phyloP scores from a whole-genome alignment of 192 early-diverging fungal genomes.

The Lunasporangiospora selenospora region DNA sequence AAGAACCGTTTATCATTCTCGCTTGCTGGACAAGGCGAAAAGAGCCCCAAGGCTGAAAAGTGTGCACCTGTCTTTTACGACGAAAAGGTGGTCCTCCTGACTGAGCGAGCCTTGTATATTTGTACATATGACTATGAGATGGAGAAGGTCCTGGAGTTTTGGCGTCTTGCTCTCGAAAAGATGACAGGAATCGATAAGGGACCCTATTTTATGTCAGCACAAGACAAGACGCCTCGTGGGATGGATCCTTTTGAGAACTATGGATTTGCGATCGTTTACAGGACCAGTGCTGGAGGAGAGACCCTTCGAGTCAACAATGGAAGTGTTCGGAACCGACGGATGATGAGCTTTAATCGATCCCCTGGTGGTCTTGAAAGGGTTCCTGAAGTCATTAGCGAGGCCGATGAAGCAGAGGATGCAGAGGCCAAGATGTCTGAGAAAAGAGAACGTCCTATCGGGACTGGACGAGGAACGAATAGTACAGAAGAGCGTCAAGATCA shows the following conservation, averaged over 20 bases:
- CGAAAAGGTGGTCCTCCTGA: constrained; percentile 73
- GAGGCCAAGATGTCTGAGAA: neutral
- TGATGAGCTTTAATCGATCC: constrained; percentile 11
- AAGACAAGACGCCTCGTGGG: constrained; percentile 5
- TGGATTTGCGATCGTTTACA: constrained; percentile 56
- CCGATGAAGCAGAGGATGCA: neutral
- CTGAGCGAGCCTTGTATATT: constrained; percentile 68
- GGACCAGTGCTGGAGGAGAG: constrained; percentile 51
- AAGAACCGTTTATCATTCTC: neutral
- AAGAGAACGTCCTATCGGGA: no score
- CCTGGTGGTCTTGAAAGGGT: constrained; percentile 2
- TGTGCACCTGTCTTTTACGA: constrained; percentile 45
- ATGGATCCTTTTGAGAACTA: constrained; percentile 54
- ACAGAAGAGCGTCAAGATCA: neutral
- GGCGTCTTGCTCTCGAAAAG: constrained; percentile 62
- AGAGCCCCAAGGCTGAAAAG: constrained; percentile 3
- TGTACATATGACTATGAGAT: constrained; percentile 73
- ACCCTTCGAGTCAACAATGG: constrained; percentile 58
- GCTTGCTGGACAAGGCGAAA: constrained; percentile 17
- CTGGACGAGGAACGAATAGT: no score
- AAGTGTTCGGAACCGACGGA: constrained; percentile 51
- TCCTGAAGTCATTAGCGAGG: constrained; percentile 9
- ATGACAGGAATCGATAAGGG: constrained; percentile 66
- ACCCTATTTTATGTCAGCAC: constrained; percentile 23
- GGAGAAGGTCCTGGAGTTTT: constrained; percentile 72